Evolutionary conservation across 116 monocot genomes (phyloP), one percentile per base, ranked within the genome.

Genomic region (Zostera marina): DNA sequence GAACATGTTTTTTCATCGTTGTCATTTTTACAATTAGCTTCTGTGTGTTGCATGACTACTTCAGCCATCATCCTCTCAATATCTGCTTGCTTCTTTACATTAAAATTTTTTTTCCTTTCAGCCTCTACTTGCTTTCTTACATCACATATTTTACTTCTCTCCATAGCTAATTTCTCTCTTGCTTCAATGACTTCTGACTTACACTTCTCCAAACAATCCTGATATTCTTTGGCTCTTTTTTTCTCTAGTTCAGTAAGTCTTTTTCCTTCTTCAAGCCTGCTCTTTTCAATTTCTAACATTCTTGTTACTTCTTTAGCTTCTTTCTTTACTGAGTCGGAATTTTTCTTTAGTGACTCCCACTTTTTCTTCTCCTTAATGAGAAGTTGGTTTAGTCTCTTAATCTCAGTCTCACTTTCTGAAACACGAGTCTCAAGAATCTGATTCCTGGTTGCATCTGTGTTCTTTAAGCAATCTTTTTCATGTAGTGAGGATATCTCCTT

Each of bases 71-170:
- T 45, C 39, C 48, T 71, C 58, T 74, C 70, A 24, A 11, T 46
- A 20, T 86, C 77, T n/a, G 81, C 87, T 70, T 54, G 70, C 15
- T 68, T 75, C 62, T 74, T 99, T 63, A 81, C 90, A 63, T 49
- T 78, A 39, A 7, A 32, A 44, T 65, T 44, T 12, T 74, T 88
- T 41, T 74, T 58, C 39, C 68, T 89, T 69, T 82, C 82, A 43
- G 54, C 60, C 68, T 89, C 80, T 65, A 74, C 32, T 62, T 61
- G 72, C 55, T 73, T 86, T 65, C 47, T 62, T 52, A 60, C 57
- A 26, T 77, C 69, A 25, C 66, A 65, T 58, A 24, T 61, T 75
- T 74, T 80, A 17, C 53, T 56, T 47, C 20, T 66, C 67, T 84
- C 78, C 19, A 44, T 63, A 41, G 22, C 45, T 46, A 83, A 68